These are phyloP conservation scores for Solanum clarkiae DNA, from an alignment of 257 asterid genomes.

Conservation along the genomic window DNA sequence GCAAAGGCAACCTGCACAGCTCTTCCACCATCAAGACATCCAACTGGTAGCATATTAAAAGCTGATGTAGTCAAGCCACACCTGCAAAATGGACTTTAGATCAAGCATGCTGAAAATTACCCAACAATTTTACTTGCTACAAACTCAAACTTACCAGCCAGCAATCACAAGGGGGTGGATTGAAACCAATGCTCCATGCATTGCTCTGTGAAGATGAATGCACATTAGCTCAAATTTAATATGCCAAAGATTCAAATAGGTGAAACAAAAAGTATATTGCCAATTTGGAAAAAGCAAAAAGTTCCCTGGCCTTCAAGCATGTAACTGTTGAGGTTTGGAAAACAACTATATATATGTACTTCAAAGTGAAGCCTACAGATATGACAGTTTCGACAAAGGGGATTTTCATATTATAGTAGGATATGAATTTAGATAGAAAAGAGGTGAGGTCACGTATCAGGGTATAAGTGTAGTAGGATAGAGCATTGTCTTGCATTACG, in stretches of 20 bases:
- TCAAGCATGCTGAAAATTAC: conserved; percentile 1
- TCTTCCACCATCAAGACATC: conserved; percentile 97
- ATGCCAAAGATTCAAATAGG: not conserved
- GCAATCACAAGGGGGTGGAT: conserved; percentile 80
- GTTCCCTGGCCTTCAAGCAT: not conserved
- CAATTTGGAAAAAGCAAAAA: not conserved
- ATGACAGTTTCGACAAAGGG: not conserved
- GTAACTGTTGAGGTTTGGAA: not conserved
- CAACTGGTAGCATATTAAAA: conserved; percentile 86
- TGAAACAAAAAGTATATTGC: not conserved
- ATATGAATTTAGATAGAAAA: too few relatives aligned
- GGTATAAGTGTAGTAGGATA: too few relatives aligned
- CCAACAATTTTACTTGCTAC: not conserved
- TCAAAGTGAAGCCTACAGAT: not conserved
- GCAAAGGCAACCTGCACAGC: conserved; percentile 69
- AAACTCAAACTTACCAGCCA: conserved; percentile 60
- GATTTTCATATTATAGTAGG: not conserved
- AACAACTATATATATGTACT: not conserved
- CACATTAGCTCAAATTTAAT: not conserved
- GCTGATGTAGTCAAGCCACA: conserved; percentile 96
- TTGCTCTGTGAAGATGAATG: conserved; percentile 34
- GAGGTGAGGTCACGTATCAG: too few relatives aligned
- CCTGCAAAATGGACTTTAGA: conserved; percentile 32
- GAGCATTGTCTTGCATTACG: too few relatives aligned
- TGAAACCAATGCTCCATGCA: conserved; percentile 74